Percentiles rank a stretch among this genome's conserved stretches.
Evolutionary conservation across 108 stramenopile species (phyloP).

Genomic region (Pseudonitzschia multistriata): DNA sequence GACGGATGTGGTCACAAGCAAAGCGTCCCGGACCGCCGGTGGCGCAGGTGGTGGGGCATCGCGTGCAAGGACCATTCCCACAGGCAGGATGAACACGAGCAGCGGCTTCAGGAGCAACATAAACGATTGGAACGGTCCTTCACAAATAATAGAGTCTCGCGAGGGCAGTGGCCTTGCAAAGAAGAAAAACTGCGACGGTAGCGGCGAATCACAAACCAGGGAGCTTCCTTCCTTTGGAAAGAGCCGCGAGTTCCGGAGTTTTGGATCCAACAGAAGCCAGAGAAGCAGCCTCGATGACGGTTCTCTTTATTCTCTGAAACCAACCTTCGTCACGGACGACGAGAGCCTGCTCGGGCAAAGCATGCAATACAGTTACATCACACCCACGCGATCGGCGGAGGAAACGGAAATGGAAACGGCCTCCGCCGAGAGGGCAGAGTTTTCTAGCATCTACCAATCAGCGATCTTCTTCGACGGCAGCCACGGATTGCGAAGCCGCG

Average conservation of each 20-base stretch:
- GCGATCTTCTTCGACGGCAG: too few relatives aligned
- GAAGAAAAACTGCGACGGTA: too few relatives aligned
- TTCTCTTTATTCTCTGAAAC: neutral
- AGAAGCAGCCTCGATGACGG: neutral
- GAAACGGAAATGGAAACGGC: too few relatives aligned
- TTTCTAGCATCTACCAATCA: too few relatives aligned
- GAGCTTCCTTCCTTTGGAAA: constrained; percentile 10
- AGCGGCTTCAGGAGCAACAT: neutral
- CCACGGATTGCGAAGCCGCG: too few relatives aligned
- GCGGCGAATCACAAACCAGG: neutral
- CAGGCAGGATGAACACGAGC: neutral
- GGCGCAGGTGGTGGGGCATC: neutral
- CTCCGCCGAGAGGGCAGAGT: too few relatives aligned
- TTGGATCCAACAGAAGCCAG: neutral
- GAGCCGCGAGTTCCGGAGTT: constrained; percentile 14
- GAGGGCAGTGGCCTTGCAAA: too few relatives aligned
- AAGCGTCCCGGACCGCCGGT: neutral
- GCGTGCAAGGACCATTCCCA: neutral
- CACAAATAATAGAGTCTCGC: neutral
- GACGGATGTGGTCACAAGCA: neutral
- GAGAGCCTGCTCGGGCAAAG: neutral
- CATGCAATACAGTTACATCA: neutral
- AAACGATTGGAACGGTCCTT: neutral
- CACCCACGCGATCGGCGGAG: neutral
- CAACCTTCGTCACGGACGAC: neutral